Conservation (phyloP, 2,329 filamentous ascomycete genomes). For the Trichoderma afroharzianum region DNA sequence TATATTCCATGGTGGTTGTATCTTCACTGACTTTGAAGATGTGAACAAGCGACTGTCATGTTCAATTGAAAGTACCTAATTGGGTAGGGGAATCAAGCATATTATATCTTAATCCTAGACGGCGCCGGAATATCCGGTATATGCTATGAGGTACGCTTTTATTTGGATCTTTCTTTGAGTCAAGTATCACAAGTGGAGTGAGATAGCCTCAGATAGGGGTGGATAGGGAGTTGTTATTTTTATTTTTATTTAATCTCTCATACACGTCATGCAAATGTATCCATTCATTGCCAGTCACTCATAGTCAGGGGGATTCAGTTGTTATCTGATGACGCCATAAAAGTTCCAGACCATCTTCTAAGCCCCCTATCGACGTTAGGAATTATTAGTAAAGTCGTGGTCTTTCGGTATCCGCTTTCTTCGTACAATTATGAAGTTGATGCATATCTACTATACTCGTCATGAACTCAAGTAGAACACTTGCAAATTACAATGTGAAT, state of each 20-base stretch:
- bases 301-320: not conserved
- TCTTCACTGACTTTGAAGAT: not conserved
- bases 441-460: not conserved
- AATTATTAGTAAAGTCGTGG: not conserved
- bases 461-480: not conserved
- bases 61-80: not conserved
- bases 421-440: not conserved
- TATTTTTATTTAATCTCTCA: not conserved
- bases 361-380: not conserved
- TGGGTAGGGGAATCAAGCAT: not conserved
- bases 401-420: not conserved
- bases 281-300: not conserved
- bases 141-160: not conserved
- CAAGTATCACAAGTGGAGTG: not conserved
- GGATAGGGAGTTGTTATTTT: not conserved
- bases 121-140: not conserved
- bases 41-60: not conserved
- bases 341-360: not conserved
- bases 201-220: not conserved
- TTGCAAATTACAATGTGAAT: not conserved
- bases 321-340: not conserved
- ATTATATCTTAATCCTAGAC: not conserved
- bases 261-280: not conserved
- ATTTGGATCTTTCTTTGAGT: not conserved
- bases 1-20: not conserved